Percentiles rank a stretch among this genome's conserved stretches.
These are phyloP conservation scores for Adansonia rubrostipa DNA, from an alignment of 441 rosid species.

Conservation along the genomic window DNA sequence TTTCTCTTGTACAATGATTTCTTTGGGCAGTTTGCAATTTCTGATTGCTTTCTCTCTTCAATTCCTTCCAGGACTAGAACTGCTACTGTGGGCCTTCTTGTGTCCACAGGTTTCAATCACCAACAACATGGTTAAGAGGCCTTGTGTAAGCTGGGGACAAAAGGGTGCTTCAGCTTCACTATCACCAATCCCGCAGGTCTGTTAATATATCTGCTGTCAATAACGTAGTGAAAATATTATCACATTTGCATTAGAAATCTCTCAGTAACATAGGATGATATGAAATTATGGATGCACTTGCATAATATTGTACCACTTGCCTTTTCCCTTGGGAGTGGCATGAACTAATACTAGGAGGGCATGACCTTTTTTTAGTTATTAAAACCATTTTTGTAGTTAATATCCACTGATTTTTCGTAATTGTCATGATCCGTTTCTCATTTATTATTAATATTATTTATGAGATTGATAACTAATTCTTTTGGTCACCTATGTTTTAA, in stretches of 20 bases:
- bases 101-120: conserved; percentile 48
- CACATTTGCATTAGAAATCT: too few relatives aligned
- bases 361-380: background rate
- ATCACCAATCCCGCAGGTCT: conserved; percentile 63
- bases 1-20: background rate
- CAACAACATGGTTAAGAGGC: conserved; percentile 58
- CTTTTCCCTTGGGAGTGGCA: background rate
- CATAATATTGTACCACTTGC: background rate
- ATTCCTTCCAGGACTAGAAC: conserved; percentile 48
- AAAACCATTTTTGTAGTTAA: background rate
- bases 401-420: background rate
- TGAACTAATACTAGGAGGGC: background rate
- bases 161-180: conserved; percentile 58
- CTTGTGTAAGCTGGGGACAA: conserved; percentile 53
- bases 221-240: too few relatives aligned
- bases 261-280: too few relatives aligned
- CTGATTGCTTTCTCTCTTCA: conserved; percentile 4
- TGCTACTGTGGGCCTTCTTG: conserved; percentile 53
- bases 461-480: background rate
- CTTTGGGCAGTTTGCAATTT: background rate
- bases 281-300: background rate
- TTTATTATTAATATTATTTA: background rate
- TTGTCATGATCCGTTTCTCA: background rate
- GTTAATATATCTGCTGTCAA: background rate
- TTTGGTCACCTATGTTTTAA: background rate